Percentiles rank a stretch among this genome's conserved stretches.
phyloP scores from a whole-genome alignment of 768 basidiomycete genomes.

The Gloeophyllum trabeum region DNA sequence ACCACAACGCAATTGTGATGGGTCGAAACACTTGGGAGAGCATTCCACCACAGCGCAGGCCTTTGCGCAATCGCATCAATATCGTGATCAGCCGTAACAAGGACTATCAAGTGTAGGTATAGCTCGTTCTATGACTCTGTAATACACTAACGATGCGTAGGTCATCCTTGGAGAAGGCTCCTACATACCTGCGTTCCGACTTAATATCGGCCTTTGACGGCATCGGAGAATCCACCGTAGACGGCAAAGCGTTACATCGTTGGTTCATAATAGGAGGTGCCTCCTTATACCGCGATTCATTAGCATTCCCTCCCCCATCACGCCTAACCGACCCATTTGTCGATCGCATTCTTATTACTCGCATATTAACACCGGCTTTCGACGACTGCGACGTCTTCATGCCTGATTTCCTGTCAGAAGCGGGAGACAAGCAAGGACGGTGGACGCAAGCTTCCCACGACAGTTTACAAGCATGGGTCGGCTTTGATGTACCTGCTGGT shows the following conservation, averaged over 20 bases:
- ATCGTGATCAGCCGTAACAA: conserved; percentile 60
- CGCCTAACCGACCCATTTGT: conserved; percentile 30
- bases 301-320: conserved; percentile 23
- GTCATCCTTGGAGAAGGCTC: no score
- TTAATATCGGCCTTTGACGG: no score
- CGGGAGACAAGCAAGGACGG: conserved; percentile 8
- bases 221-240: no score
- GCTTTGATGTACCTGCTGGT: conserved; percentile 67
- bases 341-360: conserved; percentile 81
- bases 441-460: conserved; percentile 55
- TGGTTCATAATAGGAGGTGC: conserved; percentile 91
- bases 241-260: no score
- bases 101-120: conserved; percentile 50
- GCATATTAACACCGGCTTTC: conserved; percentile 65
- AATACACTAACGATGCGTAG: no score
- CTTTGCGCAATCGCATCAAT: conserved; percentile 67
- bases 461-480: conserved; percentile 68
- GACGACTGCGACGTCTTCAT: conserved; percentile 83
- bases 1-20: conserved; percentile 79
- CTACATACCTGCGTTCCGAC: no score
- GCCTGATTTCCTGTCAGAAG: conserved; percentile 42
- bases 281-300: conserved; percentile 63
- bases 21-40: conserved; percentile 97
- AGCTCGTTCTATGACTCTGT: background rate
- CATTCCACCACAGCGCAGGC: conserved; percentile 78